Base-by-base conservation (phyloP, 2,329 filamentous ascomycete species). In the Botrytis sinoallii region DNA sequence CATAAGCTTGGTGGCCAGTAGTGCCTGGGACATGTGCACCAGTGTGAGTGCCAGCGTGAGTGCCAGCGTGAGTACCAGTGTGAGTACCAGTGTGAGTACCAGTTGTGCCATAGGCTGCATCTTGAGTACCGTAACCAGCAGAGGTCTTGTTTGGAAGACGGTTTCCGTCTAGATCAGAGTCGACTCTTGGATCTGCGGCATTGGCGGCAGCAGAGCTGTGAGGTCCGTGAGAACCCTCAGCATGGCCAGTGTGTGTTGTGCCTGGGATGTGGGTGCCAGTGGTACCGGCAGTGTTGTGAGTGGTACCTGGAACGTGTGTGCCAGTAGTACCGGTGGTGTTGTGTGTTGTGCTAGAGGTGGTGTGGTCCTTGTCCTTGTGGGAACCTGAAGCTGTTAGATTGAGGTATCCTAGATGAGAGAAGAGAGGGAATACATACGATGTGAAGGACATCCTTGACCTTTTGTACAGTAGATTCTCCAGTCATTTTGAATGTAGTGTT, bases 391-490 rank as follows among this genome's bases (percentile, higher is more conserved):
- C 10, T 29, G 38, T 64, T 64, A 42, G 38, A 55, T 64, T 9
- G 16, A 29, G 25, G 18, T 32, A 6, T 20, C 52, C 22, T 64
- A 29, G 8, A 16, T 22, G 4, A n/a, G 16, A 64, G 25, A 29
- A 44, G 4, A 42, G 25, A 29, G 16, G 16, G 2, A 20, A 20
- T 20, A 40, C 61, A 64, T 64, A 64, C 66, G 10, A 69, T 57
- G 75, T 79, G 77, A 70, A 87, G 74, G 75, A 79, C 83, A 59
- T 86, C 83, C 79, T 86, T 87, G 71, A 85, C 82, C 75, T 86
- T 86, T 79, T 86, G 82, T 72, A 85, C 77, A 71, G 85, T 78
- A 57, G 84, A 84, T 70, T 73, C 72, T 48, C 72, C 72, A 29
- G 67, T 64, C 85, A 86, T 87, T 73, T 82, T 82, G 75, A 77